phyloP scores from a whole-genome alignment of 225 moss, liverwort and hornwort species.

The Rhytidiadelphus loreus region DNA sequence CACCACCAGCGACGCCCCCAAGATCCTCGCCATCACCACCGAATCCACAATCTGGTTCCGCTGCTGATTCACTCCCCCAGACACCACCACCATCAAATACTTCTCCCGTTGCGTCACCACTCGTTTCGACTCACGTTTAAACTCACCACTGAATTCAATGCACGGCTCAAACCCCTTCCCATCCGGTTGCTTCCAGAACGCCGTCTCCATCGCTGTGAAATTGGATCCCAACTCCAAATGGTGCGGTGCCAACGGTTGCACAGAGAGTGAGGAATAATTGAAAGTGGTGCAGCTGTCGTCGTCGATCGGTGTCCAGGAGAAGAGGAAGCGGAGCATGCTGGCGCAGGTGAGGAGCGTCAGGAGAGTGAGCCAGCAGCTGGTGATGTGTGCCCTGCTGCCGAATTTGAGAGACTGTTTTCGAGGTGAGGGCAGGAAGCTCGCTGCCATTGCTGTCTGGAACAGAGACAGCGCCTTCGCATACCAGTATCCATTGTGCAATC shows the following conservation, averaged over 20 bases:
- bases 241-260: constrained; percentile 7
- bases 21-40: constrained; percentile 53
- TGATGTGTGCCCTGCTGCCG: constrained; percentile 22
- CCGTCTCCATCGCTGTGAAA: constrained; percentile 10
- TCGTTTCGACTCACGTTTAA: neutral
- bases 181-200: constrained; percentile 55
- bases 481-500: neutral
- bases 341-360: constrained; percentile 29
- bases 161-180: constrained; percentile 28
- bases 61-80: constrained; percentile 62
- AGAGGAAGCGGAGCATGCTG: constrained; percentile 32
- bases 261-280: neutral
- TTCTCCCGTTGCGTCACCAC: constrained; percentile 18
- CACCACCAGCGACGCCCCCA: constrained; percentile 45
- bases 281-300: neutral
- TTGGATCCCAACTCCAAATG: neutral
- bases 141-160: constrained; percentile 20
- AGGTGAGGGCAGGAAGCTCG: constrained; percentile 1
- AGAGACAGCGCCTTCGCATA: neutral
- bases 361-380: constrained; percentile 37
- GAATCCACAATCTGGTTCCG: constrained; percentile 66
- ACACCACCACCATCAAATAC: constrained; percentile 50
- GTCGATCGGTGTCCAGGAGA: neutral
- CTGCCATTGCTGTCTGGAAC: neutral
- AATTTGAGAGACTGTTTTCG: constrained; percentile 18